Percentiles rank a stretch among this genome's conserved stretches.
These are phyloP conservation scores for Emericellopsis atlantica DNA, from an alignment of 2,329 filamentous ascomycete genomes.

Conservation along the genomic window DNA sequence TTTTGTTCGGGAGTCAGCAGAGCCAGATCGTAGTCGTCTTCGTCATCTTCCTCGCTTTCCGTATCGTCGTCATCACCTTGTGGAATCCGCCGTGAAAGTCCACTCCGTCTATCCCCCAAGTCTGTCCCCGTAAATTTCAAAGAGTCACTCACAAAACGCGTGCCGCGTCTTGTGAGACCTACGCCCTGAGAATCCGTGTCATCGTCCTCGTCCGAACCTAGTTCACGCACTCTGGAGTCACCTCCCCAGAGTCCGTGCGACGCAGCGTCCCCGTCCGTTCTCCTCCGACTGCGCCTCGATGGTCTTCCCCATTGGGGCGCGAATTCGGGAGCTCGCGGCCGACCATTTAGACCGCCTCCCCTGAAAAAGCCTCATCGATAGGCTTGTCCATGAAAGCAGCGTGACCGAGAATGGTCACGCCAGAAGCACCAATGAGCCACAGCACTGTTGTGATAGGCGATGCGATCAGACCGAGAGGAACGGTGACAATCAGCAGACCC, in stretches of 20 bases:
- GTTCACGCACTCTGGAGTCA: slow-evolving; percentile 46
- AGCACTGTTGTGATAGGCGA: slow-evolving; percentile 76
- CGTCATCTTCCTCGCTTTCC: slow-evolving; percentile 9
- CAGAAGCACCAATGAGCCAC: slow-evolving; percentile 92
- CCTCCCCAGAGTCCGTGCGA: slow-evolving; percentile 21
- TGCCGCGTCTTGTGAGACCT: slow-evolving; percentile 31
- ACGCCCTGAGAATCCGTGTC: slow-evolving; percentile 42
- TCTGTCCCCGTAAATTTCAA: slow-evolving; percentile 49
- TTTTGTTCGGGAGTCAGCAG: slow-evolving; percentile 47
- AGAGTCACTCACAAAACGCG: slow-evolving; percentile 45
- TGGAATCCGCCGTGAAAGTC: slow-evolving; percentile 4
- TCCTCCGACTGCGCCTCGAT: slow-evolving; percentile 74
- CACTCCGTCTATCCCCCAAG: slow-evolving; percentile 26
- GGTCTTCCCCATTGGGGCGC: slow-evolving; percentile 99
- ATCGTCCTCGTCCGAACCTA: slow-evolving; percentile 48
- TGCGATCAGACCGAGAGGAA: slow-evolving; percentile 75
- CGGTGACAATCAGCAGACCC: slow-evolving; percentile 65
- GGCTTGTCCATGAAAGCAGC: slow-evolving; percentile 95
- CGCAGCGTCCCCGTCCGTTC: slow-evolving; percentile 35
- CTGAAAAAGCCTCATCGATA: slow-evolving; percentile 99
- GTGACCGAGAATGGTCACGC: slow-evolving; percentile 88
- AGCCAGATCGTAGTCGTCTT: slow-evolving; percentile 28
- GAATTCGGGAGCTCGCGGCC: slow-evolving; percentile 95
- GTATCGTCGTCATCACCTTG: slow-evolving; percentile 21
- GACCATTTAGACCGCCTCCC: slow-evolving; percentile 99